phyloP scores from a whole-genome alignment of 352 stramenopile genomes.

The Globisporangium spiculum region DNA sequence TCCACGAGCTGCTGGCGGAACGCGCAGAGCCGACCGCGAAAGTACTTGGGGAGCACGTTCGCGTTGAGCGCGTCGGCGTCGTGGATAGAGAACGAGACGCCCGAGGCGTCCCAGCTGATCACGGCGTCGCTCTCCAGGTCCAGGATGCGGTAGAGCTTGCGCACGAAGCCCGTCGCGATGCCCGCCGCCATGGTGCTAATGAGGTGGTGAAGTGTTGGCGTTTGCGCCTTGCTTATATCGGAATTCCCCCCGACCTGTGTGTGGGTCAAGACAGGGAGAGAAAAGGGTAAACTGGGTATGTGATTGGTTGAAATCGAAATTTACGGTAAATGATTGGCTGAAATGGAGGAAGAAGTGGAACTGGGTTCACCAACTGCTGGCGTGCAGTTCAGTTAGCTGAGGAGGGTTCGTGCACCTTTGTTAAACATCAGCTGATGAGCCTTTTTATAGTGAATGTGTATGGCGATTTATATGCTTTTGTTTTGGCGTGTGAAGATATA shows the following conservation, averaged over 20 bases:
- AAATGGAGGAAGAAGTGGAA: background rate
- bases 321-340: background rate
- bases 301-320: background rate
- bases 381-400: no score
- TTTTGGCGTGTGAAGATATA: background rate
- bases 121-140: slow-evolving; percentile 65
- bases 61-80: slow-evolving; percentile 60
- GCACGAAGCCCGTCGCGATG: slow-evolving; percentile 76
- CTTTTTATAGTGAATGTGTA: background rate
- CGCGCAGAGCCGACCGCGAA: slow-evolving; percentile 57
- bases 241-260: background rate
- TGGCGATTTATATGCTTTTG: background rate
- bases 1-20: slow-evolving; percentile 79
- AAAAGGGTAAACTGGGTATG: background rate
- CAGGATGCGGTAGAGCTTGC: slow-evolving; percentile 81
- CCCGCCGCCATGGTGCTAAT: slow-evolving; percentile 28
- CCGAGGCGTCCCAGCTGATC: slow-evolving; percentile 53
- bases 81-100: slow-evolving; percentile 67
- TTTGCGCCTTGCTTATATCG: background rate
- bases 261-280: background rate
- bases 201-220: background rate
- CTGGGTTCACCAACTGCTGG: background rate
- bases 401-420: background rate
- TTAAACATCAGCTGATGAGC: background rate
- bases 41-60: slow-evolving; percentile 61